A percentile compares a stretch with the other conserved stretches of the same genome.
phyloP scores from a whole-genome alignment of 2,329 filamentous ascomycete species.

The Aspergillus ochraceoroseus region DNA sequence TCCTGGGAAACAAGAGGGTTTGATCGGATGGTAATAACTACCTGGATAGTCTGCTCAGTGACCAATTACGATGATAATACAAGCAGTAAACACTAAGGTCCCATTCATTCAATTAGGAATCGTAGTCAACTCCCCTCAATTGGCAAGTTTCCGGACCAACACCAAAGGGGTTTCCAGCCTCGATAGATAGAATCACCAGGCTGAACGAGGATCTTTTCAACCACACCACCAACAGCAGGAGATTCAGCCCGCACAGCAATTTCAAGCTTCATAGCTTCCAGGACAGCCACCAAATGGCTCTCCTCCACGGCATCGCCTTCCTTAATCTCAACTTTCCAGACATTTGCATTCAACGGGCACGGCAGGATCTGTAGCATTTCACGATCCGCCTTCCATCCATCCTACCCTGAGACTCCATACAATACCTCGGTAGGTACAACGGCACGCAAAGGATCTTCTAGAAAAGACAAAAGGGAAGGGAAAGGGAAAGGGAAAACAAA shows the following conservation, averaged over 20 bases:
- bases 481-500: constrained; percentile 23
- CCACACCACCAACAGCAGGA: constrained; percentile 25
- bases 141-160: constrained; percentile 22
- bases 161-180: constrained; percentile 34
- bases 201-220: constrained; percentile 42
- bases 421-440: too few species aligned
- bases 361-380: constrained; percentile 37
- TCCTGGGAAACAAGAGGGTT: too few species aligned
- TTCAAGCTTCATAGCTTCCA: constrained; percentile 58
- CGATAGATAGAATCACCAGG: constrained; percentile 39
- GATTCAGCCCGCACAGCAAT: constrained; percentile 42
- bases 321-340: constrained; percentile 51
- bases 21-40: too few species aligned
- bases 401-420: not conserved
- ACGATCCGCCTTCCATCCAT: constrained; percentile 28
- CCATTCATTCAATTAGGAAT: too few species aligned
- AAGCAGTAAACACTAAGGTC: too few species aligned
- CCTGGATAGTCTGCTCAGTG: too few species aligned
- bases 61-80: too few species aligned
- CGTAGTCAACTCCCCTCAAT: too few species aligned
- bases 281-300: constrained; percentile 44
- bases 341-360: constrained; percentile 49
- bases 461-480: not conserved
- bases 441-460: too few species aligned
- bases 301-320: constrained; percentile 42